These are phyloP conservation scores for Pythium aristosporum DNA, from an alignment of 352 stramenopile genomes.

Conservation along the genomic window DNA sequence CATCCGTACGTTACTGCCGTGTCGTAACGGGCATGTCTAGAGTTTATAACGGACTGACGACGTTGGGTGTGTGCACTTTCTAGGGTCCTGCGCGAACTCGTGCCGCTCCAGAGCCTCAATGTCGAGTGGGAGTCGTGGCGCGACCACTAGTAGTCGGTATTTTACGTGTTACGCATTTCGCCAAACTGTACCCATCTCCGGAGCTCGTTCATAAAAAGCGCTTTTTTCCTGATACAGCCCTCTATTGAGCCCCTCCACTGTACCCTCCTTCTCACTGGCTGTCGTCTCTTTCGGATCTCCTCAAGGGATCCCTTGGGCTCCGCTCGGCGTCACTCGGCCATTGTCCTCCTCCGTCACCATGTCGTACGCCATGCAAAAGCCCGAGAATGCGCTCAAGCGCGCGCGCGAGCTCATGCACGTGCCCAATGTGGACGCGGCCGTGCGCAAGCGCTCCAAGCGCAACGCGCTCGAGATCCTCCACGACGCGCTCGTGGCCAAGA, in stretches of 20 bases:
- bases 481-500: constrained; percentile 93
- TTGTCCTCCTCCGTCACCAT: constrained; percentile 28
- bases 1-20: constrained; percentile 56
- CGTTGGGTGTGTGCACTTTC: background rate
- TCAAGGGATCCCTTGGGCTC: background rate
- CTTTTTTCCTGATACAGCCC: background rate
- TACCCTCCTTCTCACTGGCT: constrained; percentile 4
- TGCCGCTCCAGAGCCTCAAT: constrained; percentile 77
- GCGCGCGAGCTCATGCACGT: constrained; percentile 85
- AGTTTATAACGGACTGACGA: background rate
- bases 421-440: constrained; percentile 64
- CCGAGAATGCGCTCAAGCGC: constrained; percentile 90
- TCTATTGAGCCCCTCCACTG: background rate
- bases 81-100: constrained; percentile 73
- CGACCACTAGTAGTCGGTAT: constrained; percentile 47
- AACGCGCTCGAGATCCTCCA: constrained; percentile 88
- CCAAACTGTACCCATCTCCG: too few relatives aligned
- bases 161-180: constrained; percentile 2
- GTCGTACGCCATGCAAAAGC: constrained; percentile 89
- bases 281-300: background rate
- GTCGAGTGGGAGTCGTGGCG: constrained; percentile 82
- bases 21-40: background rate
- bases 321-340: background rate
- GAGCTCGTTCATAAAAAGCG: background rate
- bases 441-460: constrained; percentile 79